A percentile compares a stretch with the other conserved stretches of the same genome.
Conservation (phyloP, 2,329 filamentous ascomycete species). For the Penicillium sp. region DNA sequence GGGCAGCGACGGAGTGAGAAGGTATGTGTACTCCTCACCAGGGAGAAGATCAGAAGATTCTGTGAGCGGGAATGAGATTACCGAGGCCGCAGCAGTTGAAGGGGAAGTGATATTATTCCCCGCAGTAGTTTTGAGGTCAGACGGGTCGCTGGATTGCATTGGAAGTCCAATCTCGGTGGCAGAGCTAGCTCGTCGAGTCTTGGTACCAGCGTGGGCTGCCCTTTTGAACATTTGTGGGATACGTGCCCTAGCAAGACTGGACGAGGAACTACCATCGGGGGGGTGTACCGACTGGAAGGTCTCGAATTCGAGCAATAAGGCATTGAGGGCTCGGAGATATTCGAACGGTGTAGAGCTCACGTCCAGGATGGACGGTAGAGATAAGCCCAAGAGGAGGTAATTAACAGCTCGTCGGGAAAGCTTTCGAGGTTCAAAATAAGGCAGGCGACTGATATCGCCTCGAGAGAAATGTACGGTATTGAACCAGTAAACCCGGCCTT, state of each 20-base stretch:
- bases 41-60: constrained; percentile 63
- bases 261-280: constrained; percentile 66
- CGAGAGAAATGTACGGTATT: constrained; percentile 92
- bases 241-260: constrained; percentile 70
- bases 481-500: constrained; percentile 96
- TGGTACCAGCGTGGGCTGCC: constrained; percentile 56
- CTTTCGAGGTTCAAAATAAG: constrained; percentile 80
- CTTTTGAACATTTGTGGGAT: constrained; percentile 82
- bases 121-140: constrained; percentile 48
- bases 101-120: constrained; percentile 40
- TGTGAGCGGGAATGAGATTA: constrained; percentile 45
- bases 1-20: constrained; percentile 86
- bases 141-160: constrained; percentile 49
- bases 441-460: constrained; percentile 72
- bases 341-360: constrained; percentile 75
- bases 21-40: constrained; percentile 81
- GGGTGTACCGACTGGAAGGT: constrained; percentile 85
- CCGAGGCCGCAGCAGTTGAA: constrained; percentile 35
- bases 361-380: constrained; percentile 83
- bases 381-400: constrained; percentile 87
- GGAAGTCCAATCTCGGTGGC: constrained; percentile 59
- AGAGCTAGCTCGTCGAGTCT: constrained; percentile 57
- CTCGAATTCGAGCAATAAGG: constrained; percentile 86
- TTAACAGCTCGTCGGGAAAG: constrained; percentile 88
- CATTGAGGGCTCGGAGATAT: constrained; percentile 81